Percentiles rank a stretch among this genome's conserved stretches.
phyloP scores from a whole-genome alignment of 768 basidiomycete species.

The Mycena leptocephala region DNA sequence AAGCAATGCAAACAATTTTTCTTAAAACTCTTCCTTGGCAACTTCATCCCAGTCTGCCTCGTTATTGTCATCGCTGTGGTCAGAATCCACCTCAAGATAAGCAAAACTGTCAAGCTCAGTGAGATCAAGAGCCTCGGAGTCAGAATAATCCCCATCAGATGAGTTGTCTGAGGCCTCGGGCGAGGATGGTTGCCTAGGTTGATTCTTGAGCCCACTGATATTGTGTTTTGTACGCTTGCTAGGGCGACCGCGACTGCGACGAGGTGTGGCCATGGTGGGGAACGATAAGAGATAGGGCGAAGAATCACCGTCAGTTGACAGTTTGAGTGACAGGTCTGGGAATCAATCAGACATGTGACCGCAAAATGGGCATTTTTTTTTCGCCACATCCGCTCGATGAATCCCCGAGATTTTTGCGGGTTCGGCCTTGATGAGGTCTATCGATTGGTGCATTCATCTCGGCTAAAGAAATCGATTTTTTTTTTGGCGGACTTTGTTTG shows the following conservation, averaged over 20 bases:
- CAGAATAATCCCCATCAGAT: background rate
- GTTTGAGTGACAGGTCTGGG: too few relatives aligned
- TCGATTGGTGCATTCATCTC: too few relatives aligned
- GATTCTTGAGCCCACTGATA: background rate
- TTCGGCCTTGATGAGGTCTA: too few relatives aligned
- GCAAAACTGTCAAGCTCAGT: slow-evolving; percentile 1
- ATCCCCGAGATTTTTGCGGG: too few relatives aligned
- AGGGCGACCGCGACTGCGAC: background rate
- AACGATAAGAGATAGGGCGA: background rate
- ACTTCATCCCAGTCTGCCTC: slow-evolving; percentile 12
- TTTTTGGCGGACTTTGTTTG: too few relatives aligned
- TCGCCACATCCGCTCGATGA: too few relatives aligned
- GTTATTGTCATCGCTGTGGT: background rate
- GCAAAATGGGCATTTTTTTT: too few relatives aligned
- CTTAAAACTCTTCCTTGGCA: background rate
- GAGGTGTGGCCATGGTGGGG: background rate
- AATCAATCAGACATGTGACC: too few relatives aligned
- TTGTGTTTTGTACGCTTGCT: background rate
- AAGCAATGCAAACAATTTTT: background rate
- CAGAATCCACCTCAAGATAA: slow-evolving; percentile 6
- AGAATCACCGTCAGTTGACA: background rate
- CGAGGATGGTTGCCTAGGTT: background rate
- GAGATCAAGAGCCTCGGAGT: background rate
- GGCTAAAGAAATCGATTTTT: too few relatives aligned
- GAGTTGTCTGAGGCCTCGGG: background rate